Evolutionary conservation across 192 early-diverging fungal genomes (phyloP).

Genomic region (Coemansia umbellata): DNA sequence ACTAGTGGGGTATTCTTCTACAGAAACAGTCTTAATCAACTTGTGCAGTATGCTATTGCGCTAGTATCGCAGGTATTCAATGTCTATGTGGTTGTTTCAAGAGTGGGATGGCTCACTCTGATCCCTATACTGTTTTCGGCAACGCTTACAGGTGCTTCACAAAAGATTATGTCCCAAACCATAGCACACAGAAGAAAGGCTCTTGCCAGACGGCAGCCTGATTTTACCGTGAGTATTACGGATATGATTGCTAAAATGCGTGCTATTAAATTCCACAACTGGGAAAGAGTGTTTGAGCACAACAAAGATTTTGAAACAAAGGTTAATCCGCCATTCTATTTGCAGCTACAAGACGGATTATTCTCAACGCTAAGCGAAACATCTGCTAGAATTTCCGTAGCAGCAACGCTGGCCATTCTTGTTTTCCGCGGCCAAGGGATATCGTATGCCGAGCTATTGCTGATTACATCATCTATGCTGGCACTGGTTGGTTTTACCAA

Average conservation of each 20-base stretch:
- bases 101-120: constrained; percentile 10
- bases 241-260: constrained; percentile 30
- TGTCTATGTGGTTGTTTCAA: constrained; percentile 11
- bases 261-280: constrained; percentile 67
- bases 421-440: constrained; percentile 19
- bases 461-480: constrained; percentile 9
- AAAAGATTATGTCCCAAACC: too few relatives aligned
- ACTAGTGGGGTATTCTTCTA: too few relatives aligned
- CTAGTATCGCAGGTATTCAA: constrained; percentile 8
- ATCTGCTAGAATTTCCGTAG: constrained; percentile 51
- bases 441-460: constrained; percentile 9
- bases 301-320: constrained; percentile 5
- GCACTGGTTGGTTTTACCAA: constrained; percentile 7
- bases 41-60: too few relatives aligned
- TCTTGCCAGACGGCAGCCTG: too few relatives aligned
- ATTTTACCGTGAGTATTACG: background rate
- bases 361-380: too few relatives aligned
- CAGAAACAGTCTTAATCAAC: too few relatives aligned
- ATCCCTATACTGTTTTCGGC: too few relatives aligned
- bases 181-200: too few relatives aligned
- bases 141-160: too few relatives aligned
- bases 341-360: background rate
- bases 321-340: background rate
- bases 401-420: constrained; percentile 55
- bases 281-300: constrained; percentile 40